Evolutionary conservation across 208 protist genomes (phyloP), one percentile per base, ranked within the genome.

Genomic region (Trichomonas tenax): DNA sequence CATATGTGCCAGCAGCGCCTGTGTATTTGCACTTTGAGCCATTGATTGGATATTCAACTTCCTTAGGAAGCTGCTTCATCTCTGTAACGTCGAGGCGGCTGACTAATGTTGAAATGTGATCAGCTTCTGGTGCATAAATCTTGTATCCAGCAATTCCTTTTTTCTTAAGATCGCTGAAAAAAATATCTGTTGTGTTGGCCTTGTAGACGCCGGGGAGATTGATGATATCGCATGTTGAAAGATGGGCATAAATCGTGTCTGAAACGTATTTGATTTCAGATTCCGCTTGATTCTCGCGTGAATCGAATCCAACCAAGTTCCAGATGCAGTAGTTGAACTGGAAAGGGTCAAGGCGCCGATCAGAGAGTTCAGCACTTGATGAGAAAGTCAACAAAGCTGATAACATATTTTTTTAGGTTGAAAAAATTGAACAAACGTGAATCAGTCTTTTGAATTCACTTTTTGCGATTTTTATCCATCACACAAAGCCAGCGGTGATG

Each of bases 341-440:
- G 44, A 93, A 93, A 15, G 86, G 86, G 15, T 93, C 86, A 93
- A 93, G 86, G n/a, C 86, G 86, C 34, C 86, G 86, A 51, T 93
- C 86, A 72, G 11, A n/a, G 4, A 21, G 58, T 3, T 72, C 58
- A n/a, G 26, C 2, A 72, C 11, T 6, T 26, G 58, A n/a, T 31
- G 58, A 4, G 26, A 72, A 31, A 31, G 21, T 6, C 26, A 72
- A 72, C 46, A 51, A 51, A 51, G 46, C 46, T 51, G 46, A 14
- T 15, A 51, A 51, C 46, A 51, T 51, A n/a, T n/a, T n/a, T n/a
- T n/a, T n/a, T n/a, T n/a, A n/a, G n/a, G n/a, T n/a, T n/a, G n/a
- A n/a, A n/a, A n/a, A n/a, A n/a, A n/a, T n/a, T n/a, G n/a, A n/a
- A n/a, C n/a, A n/a, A n/a, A n/a, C n/a, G n/a, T n/a, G n/a, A n/a